Percentiles rank a stretch among this genome's conserved stretches.
These are phyloP conservation scores for Oehlia diaphana DNA, from an alignment of 192 early-diverging fungal genomes.

Conservation along the genomic window DNA sequence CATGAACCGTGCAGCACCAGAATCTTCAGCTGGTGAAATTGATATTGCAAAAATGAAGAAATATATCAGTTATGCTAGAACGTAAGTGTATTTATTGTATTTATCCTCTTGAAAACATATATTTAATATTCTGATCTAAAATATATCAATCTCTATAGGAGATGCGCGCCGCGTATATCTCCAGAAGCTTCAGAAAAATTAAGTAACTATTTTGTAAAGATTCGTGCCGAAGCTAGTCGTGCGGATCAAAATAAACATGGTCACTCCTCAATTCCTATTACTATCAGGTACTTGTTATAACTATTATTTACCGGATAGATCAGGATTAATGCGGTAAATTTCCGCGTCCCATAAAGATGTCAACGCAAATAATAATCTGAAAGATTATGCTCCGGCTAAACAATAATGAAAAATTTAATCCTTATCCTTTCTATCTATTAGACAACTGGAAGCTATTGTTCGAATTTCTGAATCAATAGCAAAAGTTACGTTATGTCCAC, in stretches of 20 bases:
- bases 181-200: constrained; percentile 90
- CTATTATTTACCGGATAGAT: neutral
- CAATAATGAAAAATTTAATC: neutral
- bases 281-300: constrained; percentile 62
- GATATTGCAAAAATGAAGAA: constrained; percentile 93
- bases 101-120: neutral
- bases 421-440: neutral
- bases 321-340: too few relatives aligned
- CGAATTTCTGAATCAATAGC: constrained; percentile 98
- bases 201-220: constrained; percentile 89
- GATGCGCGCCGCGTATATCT: constrained; percentile 93
- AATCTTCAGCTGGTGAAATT: constrained; percentile 77
- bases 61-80: constrained; percentile 95
- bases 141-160: constrained; percentile 43
- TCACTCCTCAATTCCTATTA: constrained; percentile 92
- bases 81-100: constrained; percentile 40
- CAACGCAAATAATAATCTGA: too few relatives aligned
- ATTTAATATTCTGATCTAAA: neutral
- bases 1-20: constrained; percentile 71
- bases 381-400: neutral
- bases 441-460: constrained; percentile 98
- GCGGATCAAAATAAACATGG: constrained; percentile 71
- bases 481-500: constrained; percentile 86
- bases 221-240: constrained; percentile 81
- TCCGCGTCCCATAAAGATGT: too few relatives aligned